These are phyloP conservation scores for Lentinula raphanica DNA, from an alignment of 768 basidiomycete genomes.

Conservation along the genomic window DNA sequence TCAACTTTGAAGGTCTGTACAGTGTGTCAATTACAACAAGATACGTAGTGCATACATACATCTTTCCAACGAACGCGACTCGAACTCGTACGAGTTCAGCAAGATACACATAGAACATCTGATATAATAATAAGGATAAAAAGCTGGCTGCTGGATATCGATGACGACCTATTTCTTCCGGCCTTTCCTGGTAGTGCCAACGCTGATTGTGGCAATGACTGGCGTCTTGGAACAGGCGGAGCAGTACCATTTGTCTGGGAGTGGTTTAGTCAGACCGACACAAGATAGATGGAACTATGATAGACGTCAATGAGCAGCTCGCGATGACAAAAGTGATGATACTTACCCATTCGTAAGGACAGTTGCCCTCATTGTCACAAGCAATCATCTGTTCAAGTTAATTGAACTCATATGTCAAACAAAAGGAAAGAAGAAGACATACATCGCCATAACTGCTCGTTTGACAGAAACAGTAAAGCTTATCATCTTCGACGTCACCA, in stretches of 20 bases:
- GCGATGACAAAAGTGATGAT: background rate
- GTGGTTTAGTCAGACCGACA: conserved; percentile 46
- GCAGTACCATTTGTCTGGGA: conserved; percentile 49
- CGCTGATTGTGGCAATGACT: conserved; percentile 2
- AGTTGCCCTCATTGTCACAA: conserved; percentile 61
- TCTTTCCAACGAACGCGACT: too few relatives aligned
- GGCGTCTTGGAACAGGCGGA: conserved; percentile 29
- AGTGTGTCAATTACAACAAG: too few relatives aligned
- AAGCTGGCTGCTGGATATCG: background rate
- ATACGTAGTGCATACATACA: too few relatives aligned
- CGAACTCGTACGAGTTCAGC: too few relatives aligned
- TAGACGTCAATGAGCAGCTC: background rate
- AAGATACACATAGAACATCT: too few relatives aligned
- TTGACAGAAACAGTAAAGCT: conserved; percentile 48
- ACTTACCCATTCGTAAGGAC: conserved; percentile 67
- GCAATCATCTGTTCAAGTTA: conserved; percentile 56
- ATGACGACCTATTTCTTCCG: conserved; percentile 1
- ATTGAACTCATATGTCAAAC: background rate
- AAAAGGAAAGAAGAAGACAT: conserved; percentile 8
- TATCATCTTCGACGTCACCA: conserved; percentile 44
- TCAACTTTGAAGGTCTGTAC: too few relatives aligned
- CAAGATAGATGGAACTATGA: conserved; percentile 57
- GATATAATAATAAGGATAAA: background rate
- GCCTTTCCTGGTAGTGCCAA: background rate
- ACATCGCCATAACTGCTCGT: conserved; percentile 49